phyloP scores from a whole-genome alignment of 768 basidiomycete genomes.

The Ramaria sp. region DNA sequence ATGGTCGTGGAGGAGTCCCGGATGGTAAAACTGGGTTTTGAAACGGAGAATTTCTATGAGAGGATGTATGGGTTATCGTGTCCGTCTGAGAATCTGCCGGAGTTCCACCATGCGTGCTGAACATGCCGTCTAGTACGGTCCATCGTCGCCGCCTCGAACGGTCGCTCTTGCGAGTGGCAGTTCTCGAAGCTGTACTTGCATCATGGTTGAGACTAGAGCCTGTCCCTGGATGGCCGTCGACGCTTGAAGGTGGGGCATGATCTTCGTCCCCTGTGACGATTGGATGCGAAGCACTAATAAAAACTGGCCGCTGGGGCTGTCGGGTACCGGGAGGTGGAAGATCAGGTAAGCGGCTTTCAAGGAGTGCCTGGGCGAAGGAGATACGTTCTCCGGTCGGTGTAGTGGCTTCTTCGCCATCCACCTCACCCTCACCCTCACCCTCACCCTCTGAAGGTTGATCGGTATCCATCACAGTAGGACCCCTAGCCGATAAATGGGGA shows the following conservation, averaged over 20 bases:
- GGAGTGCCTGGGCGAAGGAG: conserved; percentile 58
- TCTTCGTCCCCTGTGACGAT: conserved; percentile 30
- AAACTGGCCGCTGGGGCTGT: conserved; percentile 56
- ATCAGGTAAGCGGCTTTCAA: conserved; percentile 71
- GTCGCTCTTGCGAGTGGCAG: conserved; percentile 19
- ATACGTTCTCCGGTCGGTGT: conserved; percentile 44
- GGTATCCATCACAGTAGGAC: conserved; percentile 15
- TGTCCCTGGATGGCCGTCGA: conserved; percentile 27
- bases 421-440: conserved; percentile 33
- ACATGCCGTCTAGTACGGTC: conserved; percentile 52
- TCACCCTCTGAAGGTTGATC: conserved; percentile 8
- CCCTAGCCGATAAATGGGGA: conserved; percentile 22
- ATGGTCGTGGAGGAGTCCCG: conserved; percentile 8
- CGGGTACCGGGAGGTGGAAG: conserved; percentile 59
- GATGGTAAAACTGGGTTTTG: background rate
- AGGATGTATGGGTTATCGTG: background rate
- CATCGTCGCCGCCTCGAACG: conserved; percentile 41
- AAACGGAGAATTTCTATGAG: background rate
- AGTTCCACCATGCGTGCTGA: conserved; percentile 15
- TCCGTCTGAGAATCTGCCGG: background rate
- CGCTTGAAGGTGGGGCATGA: conserved; percentile 13
- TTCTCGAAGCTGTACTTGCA: background rate
- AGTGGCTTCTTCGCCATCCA: conserved; percentile 43
- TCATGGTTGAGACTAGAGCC: conserved; percentile 18
- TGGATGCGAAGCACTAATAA: conserved; percentile 38